Evolutionary conservation across 805 yeast species (phyloP).

Genomic region (Wickerhamomyces tratensis): DNA sequence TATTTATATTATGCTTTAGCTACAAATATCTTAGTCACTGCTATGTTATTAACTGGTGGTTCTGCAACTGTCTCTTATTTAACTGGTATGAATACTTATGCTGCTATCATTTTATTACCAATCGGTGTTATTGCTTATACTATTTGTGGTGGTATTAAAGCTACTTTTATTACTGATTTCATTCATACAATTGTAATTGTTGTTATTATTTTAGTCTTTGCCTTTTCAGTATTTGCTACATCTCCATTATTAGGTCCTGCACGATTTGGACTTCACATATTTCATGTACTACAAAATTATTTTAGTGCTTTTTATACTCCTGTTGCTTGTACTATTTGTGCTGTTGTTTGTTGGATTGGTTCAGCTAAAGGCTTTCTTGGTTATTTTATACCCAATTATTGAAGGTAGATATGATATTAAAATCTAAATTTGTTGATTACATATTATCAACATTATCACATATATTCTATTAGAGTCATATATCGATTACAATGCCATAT

Average conservation of each 20-base stretch:
- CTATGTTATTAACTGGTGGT: slow-evolving; percentile 88
- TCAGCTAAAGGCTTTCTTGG: slow-evolving; percentile 42
- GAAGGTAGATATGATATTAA: too few species aligned
- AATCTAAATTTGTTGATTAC: too few species aligned
- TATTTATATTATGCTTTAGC: slow-evolving; percentile 76
- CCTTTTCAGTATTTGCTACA: slow-evolving; percentile 72
- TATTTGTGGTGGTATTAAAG: slow-evolving; percentile 73
- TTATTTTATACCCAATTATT: too few species aligned
- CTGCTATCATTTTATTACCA: slow-evolving; percentile 77
- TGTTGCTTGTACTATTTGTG: slow-evolving; percentile 42
- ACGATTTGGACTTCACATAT: slow-evolving; percentile 60
- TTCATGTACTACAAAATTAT: too few species aligned
- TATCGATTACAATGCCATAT: too few species aligned
- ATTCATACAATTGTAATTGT: slow-evolving; percentile 74
- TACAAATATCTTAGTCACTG: slow-evolving; percentile 83
- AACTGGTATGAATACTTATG: slow-evolving; percentile 78
- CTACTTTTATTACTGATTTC: slow-evolving; percentile 74
- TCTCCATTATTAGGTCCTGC: slow-evolving; percentile 71
- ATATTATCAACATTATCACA: too few species aligned
- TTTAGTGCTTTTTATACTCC: too few species aligned
- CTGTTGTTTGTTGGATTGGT: slow-evolving; percentile 73
- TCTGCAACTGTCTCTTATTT: slow-evolving; percentile 72
- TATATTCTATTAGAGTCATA: too few species aligned
- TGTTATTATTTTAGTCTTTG: slow-evolving; percentile 70
- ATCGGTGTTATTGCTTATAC: slow-evolving; percentile 71